phyloP scores from a whole-genome alignment of 2,329 filamentous ascomycete genomes.

The Penicillium carneum region DNA sequence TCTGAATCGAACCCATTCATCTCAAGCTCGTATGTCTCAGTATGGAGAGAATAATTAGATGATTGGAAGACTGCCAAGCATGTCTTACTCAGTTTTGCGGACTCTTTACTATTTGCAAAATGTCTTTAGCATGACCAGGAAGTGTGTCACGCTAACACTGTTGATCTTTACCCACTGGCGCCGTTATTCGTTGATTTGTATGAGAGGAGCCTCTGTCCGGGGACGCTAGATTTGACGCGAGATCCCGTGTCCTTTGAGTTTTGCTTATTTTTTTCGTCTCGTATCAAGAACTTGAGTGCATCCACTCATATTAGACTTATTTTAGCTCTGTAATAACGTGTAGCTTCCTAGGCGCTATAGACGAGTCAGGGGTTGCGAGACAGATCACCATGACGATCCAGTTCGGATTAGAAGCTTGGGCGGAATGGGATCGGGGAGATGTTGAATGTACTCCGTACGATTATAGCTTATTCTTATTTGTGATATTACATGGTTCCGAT shows the following conservation, averaged over 20 bases:
- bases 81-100: neutral
- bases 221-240: neutral
- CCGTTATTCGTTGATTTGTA: neutral
- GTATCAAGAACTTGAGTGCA: neutral
- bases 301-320: neutral
- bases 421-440: neutral
- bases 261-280: neutral
- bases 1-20: conserved; percentile 1
- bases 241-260: conserved; percentile 12
- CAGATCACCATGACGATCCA: conserved; percentile 25
- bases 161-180: conserved; percentile 4
- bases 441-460: neutral
- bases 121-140: neutral
- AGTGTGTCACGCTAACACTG: neutral
- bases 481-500: neutral
- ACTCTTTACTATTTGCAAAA: neutral
- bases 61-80: neutral
- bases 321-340: neutral
- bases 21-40: conserved; percentile 4
- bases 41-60: neutral
- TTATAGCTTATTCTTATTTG: neutral
- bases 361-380: conserved; percentile 29
- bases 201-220: neutral
- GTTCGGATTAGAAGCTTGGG: conserved; percentile 9
- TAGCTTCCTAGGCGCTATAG: neutral